A percentile compares a stretch with the other conserved stretches of the same genome.
Evolutionary conservation across 805 yeast species (phyloP).

Genomic region (Millerozyma acaciae): DNA sequence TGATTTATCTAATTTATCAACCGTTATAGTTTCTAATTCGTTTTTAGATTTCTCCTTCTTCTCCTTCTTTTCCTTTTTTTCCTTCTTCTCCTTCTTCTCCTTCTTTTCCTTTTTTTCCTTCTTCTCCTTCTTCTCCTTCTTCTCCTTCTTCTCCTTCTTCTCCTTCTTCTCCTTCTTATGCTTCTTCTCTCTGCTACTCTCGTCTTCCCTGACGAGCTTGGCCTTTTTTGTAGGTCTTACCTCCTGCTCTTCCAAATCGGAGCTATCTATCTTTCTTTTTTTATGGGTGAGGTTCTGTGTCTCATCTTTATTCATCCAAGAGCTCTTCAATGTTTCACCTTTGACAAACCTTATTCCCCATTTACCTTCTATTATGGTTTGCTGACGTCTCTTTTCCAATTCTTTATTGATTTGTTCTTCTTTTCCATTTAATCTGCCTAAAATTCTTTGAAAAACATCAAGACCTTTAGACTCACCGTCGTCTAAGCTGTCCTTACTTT

Average conservation of each 20-base stretch:
- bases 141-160: constrained; percentile 16
- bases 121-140: constrained; percentile 14
- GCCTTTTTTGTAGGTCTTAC: constrained; percentile 17
- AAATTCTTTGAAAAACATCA: constrained; percentile 86
- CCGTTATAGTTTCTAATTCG: constrained; percentile 6
- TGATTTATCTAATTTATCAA: background rate
- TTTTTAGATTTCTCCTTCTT: constrained; percentile 8
- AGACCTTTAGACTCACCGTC: constrained; percentile 85
- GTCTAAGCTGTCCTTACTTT: constrained; percentile 64
- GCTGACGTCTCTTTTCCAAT: constrained; percentile 63
- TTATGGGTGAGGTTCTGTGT: constrained; percentile 7
- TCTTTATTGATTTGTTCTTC: constrained; percentile 63
- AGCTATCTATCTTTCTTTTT: constrained; percentile 4
- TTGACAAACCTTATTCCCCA: constrained; percentile 86
- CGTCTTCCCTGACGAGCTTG: constrained; percentile 12
- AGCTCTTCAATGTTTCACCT: constrained; percentile 79
- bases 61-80: constrained; percentile 16
- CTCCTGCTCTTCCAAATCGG: constrained; percentile 17
- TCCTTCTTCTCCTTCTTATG: constrained; percentile 20
- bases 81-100: constrained; percentile 19
- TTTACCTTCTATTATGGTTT: constrained; percentile 72
- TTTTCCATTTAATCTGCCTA: constrained; percentile 87
- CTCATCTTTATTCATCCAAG: constrained; percentile 59
- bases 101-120: constrained; percentile 22
- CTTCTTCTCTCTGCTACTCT: constrained; percentile 19